Conservation (phyloP, 176 grass and related monocot species). For the Phragmites australis region DNA sequence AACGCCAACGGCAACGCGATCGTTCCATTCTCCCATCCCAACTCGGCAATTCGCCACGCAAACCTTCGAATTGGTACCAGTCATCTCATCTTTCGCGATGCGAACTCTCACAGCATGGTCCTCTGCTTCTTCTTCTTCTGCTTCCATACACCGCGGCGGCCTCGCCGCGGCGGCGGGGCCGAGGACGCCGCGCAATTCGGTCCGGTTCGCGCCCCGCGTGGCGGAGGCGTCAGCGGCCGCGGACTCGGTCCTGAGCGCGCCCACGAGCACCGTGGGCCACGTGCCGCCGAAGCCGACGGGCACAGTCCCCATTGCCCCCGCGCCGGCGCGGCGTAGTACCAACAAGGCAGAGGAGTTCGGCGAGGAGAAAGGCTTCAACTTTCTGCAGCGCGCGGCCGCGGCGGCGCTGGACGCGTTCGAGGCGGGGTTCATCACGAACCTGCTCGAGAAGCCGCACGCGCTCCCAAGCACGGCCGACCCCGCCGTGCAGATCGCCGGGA, state of each 20-base stretch:
- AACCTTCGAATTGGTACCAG: not conserved
- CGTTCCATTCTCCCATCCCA: not conserved
- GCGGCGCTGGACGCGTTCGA: slow-evolving; percentile 60
- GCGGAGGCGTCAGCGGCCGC: not conserved
- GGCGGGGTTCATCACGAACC: slow-evolving; percentile 41
- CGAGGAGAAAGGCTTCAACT: slow-evolving; percentile 11
- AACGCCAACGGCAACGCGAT: not conserved
- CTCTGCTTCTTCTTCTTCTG: not conserved
- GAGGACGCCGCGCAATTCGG: not conserved
- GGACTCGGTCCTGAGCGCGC: not conserved
- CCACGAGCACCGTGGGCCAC: not conserved
- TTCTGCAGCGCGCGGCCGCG: slow-evolving; percentile 59
- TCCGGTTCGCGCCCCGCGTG: not conserved
- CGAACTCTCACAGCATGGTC: slow-evolving; percentile 13
- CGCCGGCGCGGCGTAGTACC: not conserved
- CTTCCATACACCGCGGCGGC: not conserved
- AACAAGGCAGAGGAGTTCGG: too few species aligned
- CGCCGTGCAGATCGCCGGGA: slow-evolving; percentile 70
- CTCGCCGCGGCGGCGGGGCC: too few species aligned
- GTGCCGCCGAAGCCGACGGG: not conserved
- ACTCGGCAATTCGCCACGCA: not conserved
- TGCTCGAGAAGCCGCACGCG: slow-evolving; percentile 56
- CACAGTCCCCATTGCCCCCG: not conserved
- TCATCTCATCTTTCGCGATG: not conserved
- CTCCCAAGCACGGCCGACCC: slow-evolving; percentile 65